A percentile compares a stretch with the other conserved stretches of the same genome.
phyloP scores from a whole-genome alignment of 2,329 filamentous ascomycete genomes.

The Leptographium lundbergii region DNA sequence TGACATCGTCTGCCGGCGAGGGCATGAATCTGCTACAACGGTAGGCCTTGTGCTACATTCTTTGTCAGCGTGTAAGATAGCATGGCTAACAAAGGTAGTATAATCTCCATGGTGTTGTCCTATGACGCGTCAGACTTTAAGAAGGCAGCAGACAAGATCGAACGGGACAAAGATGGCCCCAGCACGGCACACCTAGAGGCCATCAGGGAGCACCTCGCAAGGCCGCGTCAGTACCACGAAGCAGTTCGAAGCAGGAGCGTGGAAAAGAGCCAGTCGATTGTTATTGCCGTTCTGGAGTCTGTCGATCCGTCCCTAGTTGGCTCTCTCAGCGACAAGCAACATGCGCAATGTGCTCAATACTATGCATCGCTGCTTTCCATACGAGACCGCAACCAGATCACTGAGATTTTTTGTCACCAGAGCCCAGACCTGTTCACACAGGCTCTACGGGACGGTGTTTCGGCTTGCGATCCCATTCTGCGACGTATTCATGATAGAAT shows the following conservation, averaged over 20 bases:
- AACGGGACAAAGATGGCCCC: constrained; percentile 45
- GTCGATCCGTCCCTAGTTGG: constrained; percentile 31
- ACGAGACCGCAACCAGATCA: constrained; percentile 61
- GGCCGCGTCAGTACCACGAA: constrained; percentile 43
- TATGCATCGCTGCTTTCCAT: constrained; percentile 58
- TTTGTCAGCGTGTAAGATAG: background rate
- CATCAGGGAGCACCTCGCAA: constrained; percentile 45
- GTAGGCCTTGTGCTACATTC: constrained; percentile 13
- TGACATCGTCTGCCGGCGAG: constrained; percentile 58
- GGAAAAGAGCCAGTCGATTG: constrained; percentile 42
- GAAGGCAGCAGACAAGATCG: constrained; percentile 50
- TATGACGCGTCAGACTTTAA: constrained; percentile 64
- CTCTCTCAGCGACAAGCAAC: constrained; percentile 44
- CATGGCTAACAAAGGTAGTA: constrained; percentile 28
- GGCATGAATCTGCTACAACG: constrained; percentile 69
- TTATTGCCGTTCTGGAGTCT: constrained; percentile 49
- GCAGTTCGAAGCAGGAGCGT: constrained; percentile 43
- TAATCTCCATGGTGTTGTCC: constrained; percentile 58
- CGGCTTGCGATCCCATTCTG: constrained; percentile 64
- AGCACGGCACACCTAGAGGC: constrained; percentile 48
- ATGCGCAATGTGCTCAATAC: constrained; percentile 54
- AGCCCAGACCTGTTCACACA: constrained; percentile 63
- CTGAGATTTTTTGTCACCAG: constrained; percentile 51
- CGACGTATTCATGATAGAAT: constrained; percentile 57
- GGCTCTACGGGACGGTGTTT: constrained; percentile 49